Percentiles rank a stretch among this genome's conserved stretches.
phyloP scores from a whole-genome alignment of 768 basidiomycete genomes.

The Hebeloma cylindrosporum region DNA sequence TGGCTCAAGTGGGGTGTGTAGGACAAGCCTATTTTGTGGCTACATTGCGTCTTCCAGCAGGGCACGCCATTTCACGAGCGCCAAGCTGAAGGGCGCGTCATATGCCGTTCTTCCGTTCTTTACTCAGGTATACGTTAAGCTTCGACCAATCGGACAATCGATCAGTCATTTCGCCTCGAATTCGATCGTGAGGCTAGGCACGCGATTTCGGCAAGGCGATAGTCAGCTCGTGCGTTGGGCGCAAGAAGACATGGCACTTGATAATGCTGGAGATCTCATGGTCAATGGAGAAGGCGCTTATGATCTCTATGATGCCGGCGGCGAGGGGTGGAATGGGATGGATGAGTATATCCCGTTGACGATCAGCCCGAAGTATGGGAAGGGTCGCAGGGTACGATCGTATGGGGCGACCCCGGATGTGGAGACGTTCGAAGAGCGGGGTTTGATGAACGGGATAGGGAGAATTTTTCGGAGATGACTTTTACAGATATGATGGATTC shows the following conservation, averaged over 20 bases:
- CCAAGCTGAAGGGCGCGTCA: constrained; percentile 18
- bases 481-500: too few relatives aligned
- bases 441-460: constrained; percentile 11
- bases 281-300: constrained; percentile 36
- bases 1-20: not conserved
- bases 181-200: constrained; percentile 24
- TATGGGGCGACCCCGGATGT: constrained; percentile 29
- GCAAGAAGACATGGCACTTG: constrained; percentile 44
- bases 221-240: constrained; percentile 46
- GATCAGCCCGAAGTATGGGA: constrained; percentile 28
- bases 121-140: constrained; percentile 14
- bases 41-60: constrained; percentile 25
- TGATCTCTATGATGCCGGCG: constrained; percentile 17
- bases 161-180: constrained; percentile 17
- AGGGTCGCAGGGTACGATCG: constrained; percentile 16
- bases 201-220: constrained; percentile 38
- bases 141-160: constrained; percentile 19
- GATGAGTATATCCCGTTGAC: constrained; percentile 50
- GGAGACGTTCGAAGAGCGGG: constrained; percentile 22
- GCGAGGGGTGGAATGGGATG: constrained; percentile 29
- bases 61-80: constrained; percentile 23
- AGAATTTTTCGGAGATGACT: constrained; percentile 21
- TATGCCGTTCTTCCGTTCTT: constrained; percentile 22
- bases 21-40: constrained; percentile 14
- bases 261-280: constrained; percentile 43